Percentiles rank a stretch among this genome's conserved stretches.
Conservation (phyloP, 345 rosid species). For the Ricinus communis region DNA sequence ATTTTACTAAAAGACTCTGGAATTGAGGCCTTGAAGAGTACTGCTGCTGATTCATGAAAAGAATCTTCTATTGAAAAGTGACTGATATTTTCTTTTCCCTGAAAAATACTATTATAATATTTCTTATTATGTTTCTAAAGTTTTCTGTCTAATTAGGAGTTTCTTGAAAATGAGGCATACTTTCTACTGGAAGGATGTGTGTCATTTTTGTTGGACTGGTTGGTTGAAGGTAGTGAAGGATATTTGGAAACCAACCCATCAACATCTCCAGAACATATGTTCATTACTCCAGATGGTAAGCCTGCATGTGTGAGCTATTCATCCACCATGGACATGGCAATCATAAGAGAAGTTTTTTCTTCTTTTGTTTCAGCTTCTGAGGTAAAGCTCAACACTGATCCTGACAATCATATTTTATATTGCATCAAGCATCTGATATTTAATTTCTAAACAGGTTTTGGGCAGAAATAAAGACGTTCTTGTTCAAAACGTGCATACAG, state of each 20-base stretch:
- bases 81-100: not conserved
- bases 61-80: too few species aligned
- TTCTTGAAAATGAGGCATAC: conserved; percentile 67
- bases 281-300: conserved; percentile 72
- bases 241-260: conserved; percentile 91
- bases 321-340: conserved; percentile 90
- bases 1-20: too few species aligned
- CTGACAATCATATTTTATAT: not conserved
- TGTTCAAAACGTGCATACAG: conserved; percentile 51
- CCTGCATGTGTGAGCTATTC: conserved; percentile 88
- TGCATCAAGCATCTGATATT: not conserved
- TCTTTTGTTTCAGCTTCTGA: conserved; percentile 68
- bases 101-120: not conserved
- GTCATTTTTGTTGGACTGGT: conserved; percentile 79
- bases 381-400: conserved; percentile 42
- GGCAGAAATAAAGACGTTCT: conserved; percentile 53
- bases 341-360: conserved; percentile 73
- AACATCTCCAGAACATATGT: conserved; percentile 91
- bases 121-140: not conserved
- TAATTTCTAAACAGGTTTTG: conserved; percentile 48
- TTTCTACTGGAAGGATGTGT: conserved; percentile 87
- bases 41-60: not conserved
- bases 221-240: conserved; percentile 70
- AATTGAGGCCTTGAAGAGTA: not conserved
- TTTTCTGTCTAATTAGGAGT: conserved; percentile 44